Conservation (phyloP, 179 eudicot species). For the Camellia oleifera region DNA sequence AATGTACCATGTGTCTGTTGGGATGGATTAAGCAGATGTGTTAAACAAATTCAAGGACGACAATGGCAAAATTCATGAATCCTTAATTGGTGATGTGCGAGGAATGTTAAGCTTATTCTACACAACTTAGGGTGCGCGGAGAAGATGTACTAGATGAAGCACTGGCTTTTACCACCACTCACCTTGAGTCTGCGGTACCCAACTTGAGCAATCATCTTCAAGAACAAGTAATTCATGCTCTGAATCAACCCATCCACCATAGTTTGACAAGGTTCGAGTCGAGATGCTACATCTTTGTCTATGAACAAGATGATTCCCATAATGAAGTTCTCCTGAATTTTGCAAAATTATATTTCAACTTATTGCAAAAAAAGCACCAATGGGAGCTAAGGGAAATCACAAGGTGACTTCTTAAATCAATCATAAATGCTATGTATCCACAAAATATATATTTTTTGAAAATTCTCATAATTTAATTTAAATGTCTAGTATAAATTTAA, state of each 20-base stretch:
- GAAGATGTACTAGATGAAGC: conserved; percentile 24
- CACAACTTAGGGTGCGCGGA: conserved; percentile 16
- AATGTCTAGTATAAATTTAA: too few relatives aligned
- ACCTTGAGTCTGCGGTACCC: neutral
- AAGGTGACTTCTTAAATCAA: neutral
- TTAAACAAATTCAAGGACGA: neutral
- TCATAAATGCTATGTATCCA: too few relatives aligned
- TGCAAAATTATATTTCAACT: conserved; percentile 16
- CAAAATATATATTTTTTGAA: too few relatives aligned
- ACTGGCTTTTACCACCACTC: conserved; percentile 10
- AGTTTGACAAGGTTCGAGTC: conserved; percentile 5
- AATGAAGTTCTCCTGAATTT: neutral
- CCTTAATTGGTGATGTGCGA: neutral
- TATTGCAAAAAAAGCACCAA: conserved; percentile 8
- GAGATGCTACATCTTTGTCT: neutral
- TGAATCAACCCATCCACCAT: conserved; percentile 12
- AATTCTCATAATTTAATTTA: too few relatives aligned
- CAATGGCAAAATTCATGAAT: neutral
- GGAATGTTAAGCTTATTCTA: conserved; percentile 19
- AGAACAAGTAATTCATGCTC: conserved; percentile 10
- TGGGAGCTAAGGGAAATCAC: neutral
- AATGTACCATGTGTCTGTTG: too few relatives aligned
- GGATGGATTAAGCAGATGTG: neutral
- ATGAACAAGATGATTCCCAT: conserved; percentile 7
- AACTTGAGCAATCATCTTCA: neutral